Evolutionary conservation across 495 filamentous ascomycete species (phyloP).

Genomic region (Cladorrhinum samala): DNA sequence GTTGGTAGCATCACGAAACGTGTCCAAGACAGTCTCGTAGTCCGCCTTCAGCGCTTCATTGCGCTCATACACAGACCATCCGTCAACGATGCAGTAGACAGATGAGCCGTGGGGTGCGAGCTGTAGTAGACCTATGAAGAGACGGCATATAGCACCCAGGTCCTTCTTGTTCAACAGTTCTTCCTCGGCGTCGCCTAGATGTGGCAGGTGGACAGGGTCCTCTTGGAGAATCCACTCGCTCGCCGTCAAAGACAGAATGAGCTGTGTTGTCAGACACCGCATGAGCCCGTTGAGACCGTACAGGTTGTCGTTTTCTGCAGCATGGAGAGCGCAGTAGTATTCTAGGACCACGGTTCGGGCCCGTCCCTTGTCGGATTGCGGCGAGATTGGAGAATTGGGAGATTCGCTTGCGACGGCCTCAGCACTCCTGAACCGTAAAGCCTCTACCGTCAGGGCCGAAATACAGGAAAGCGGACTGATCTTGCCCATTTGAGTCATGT

Average conservation of each 20-base stretch:
- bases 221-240: background rate
- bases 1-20: background rate
- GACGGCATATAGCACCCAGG: constrained; percentile 5
- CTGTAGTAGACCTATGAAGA: constrained; percentile 5
- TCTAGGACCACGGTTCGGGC: constrained; percentile 1
- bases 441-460: constrained; percentile 7
- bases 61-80: constrained; percentile 9
- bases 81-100: constrained; percentile 11
- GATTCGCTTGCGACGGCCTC: background rate
- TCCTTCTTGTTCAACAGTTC: background rate
- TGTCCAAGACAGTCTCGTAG: constrained; percentile 6
- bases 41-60: constrained; percentile 7
- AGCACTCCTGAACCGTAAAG: background rate
- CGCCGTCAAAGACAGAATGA: constrained; percentile 8
- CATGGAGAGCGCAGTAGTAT: constrained; percentile 11
- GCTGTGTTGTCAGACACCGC: constrained; percentile 4
- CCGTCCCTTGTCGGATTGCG: background rate
- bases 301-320: constrained; percentile 6
- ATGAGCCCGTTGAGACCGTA: constrained; percentile 9
- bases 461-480: constrained; percentile 10
- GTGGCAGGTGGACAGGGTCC: background rate
- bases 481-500: constrained; percentile 8
- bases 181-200: constrained; percentile 7
- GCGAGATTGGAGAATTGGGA: background rate
- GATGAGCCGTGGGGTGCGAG: background rate